Percentiles rank a stretch among this genome's conserved stretches.
Conservation (phyloP, 2,329 filamentous ascomycete genomes). For the Pseudocercospora fuligena region DNA sequence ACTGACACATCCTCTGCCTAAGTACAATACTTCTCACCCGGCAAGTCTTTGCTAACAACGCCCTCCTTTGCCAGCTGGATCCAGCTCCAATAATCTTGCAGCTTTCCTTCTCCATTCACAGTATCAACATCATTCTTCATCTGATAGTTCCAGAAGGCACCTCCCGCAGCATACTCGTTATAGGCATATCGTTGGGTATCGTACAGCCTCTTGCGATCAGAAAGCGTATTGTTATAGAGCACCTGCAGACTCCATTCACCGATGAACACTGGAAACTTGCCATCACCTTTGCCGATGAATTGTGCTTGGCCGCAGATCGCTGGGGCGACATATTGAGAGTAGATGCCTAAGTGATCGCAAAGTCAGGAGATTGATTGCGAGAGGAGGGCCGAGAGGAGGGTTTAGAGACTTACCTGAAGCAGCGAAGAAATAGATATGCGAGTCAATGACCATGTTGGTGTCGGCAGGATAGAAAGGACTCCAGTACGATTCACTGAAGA, state of each 20-base stretch:
- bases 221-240: constrained; percentile 41
- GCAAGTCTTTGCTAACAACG: neutral
- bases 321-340: constrained; percentile 35
- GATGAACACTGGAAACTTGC: constrained; percentile 42
- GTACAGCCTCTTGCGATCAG: constrained; percentile 36
- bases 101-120: constrained; percentile 20
- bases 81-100: constrained; percentile 20
- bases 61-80: neutral
- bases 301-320: constrained; percentile 37
- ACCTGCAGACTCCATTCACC: constrained; percentile 45
- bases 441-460: constrained; percentile 41
- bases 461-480: constrained; percentile 32
- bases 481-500: constrained; percentile 39
- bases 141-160: constrained; percentile 26
- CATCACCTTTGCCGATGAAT: constrained; percentile 22
- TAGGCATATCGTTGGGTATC: constrained; percentile 43
- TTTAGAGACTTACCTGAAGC: constrained; percentile 15
- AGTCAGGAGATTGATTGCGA: no score
- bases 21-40: neutral
- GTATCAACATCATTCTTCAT: constrained; percentile 10
- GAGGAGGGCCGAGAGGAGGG: no score
- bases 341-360: constrained; percentile 16
- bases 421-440: constrained; percentile 41
- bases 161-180: constrained; percentile 39
- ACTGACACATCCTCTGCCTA: no score